Base-by-base conservation (phyloP, 1,139 yeast genomes). In the Candida anutae region DNA sequence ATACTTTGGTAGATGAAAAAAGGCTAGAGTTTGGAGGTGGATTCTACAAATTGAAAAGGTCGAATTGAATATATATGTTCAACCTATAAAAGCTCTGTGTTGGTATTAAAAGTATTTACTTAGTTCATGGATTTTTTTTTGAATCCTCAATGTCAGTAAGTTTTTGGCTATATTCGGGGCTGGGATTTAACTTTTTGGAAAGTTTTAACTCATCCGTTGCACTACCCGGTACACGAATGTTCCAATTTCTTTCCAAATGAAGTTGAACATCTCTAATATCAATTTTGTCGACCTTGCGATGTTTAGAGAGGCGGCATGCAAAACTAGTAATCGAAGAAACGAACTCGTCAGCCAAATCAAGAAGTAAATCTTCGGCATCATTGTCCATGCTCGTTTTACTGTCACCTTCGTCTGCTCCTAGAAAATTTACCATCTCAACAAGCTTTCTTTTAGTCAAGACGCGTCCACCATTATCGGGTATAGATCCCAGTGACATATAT, bases 341-440 rank as follows among this genome's bases (percentile, higher is more conserved):
- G 50, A 90, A 90, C 48, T 93, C 98, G 50, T 93, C 99, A 0
- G 98, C 97, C 32, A 90, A 62, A 50, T 93, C 98, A 26, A 93
- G 62, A 27, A 90, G 58, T 24, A 88, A 58, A 41, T 88, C 96
- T 52, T 90, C 97, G 11, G 87, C 97, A 50, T 90, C 97, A 21
- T 95, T 95, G 50, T 88, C 97, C 31, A 90, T 78, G 5, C 74
- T 73, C 3, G 94, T 82, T 42, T 84, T 90, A n/a, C 90, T 84
- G 43, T 84, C 93, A 15, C 90, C 88, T 52, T 82, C 87, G 46
- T 82, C 87, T 2, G 80, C 74, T 5, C 88, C 87, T 6, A 90
- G 83, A 2, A 82, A 72, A 40, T 80, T 76, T 4, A 88, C 93
- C 36, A 90, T 62, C 45, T 90, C 98, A 31, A 82, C 71, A 34